Evolutionary conservation across 176 grass and related monocot species (phyloP).

Genomic region (Cymbopogon citratus): DNA sequence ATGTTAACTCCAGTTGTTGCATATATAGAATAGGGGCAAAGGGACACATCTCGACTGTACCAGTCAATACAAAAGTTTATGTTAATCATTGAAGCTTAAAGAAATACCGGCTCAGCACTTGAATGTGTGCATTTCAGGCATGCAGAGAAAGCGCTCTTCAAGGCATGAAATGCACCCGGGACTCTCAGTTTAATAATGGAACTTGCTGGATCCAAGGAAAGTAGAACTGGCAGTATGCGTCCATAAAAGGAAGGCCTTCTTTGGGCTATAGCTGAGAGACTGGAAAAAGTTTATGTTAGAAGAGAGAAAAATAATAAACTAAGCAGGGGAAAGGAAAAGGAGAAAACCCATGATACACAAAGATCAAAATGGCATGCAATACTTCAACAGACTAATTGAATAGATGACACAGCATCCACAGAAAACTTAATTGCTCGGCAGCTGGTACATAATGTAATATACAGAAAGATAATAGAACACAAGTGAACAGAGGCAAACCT

Average conservation of each 20-base stretch:
- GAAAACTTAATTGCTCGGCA: not conserved
- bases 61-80: slow-evolving; percentile 16
- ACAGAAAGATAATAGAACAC: not conserved
- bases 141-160: slow-evolving; percentile 74
- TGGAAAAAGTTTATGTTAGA: slow-evolving; percentile 41
- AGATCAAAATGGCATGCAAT: not conserved
- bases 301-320: not conserved
- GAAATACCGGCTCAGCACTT: slow-evolving; percentile 94
- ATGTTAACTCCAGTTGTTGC: not conserved
- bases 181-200: slow-evolving; percentile 59
- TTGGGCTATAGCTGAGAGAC: slow-evolving; percentile 85
- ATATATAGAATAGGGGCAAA: not conserved
- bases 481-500: slow-evolving; percentile 49
- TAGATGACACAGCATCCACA: not conserved
- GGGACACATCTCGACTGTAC: not conserved
- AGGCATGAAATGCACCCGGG: slow-evolving; percentile 76
- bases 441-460: slow-evolving; percentile 13
- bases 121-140: slow-evolving; percentile 95
- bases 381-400: slow-evolving; percentile 2
- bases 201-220: slow-evolving; percentile 83
- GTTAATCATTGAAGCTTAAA: slow-evolving; percentile 8
- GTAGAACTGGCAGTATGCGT: slow-evolving; percentile 83
- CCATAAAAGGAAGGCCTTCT: slow-evolving; percentile 97
- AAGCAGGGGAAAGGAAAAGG: not conserved
- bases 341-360: not conserved